These are phyloP conservation scores for Kwoniella dejecticola DNA, from an alignment of 768 basidiomycete genomes.

Conservation along the genomic window DNA sequence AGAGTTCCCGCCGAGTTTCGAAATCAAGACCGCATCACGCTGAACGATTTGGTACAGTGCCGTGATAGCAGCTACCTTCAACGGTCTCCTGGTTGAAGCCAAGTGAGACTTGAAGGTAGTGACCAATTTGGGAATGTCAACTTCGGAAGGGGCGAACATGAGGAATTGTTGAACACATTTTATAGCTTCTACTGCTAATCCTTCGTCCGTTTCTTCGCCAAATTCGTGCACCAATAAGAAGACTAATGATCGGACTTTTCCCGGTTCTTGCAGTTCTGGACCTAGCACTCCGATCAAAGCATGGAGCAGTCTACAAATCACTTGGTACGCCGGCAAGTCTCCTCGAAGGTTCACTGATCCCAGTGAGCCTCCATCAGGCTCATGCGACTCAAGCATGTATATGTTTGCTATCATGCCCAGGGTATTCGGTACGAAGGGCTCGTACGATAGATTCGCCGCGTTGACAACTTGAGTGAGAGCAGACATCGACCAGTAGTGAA, in stretches of 20 bases:
- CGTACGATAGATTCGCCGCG: conserved; percentile 86
- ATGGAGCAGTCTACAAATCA: conserved; percentile 87
- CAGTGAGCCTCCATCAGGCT: conserved; percentile 84
- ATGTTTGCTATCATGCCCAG: conserved; percentile 87
- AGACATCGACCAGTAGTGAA: conserved; percentile 88
- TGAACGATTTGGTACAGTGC: conserved; percentile 96
- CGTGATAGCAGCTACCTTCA: conserved; percentile 93
- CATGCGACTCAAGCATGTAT: conserved; percentile 86
- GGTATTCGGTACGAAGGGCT: conserved; percentile 82
- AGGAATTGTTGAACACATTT: conserved; percentile 95
- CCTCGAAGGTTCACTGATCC: conserved; percentile 81
- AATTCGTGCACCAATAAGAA: conserved; percentile 85
- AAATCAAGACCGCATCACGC: conserved; percentile 87
- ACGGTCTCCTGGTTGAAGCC: conserved; percentile 74
- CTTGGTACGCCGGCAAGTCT: conserved; percentile 87
- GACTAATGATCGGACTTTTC: conserved; percentile 73
- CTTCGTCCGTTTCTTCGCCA: conserved; percentile 79
- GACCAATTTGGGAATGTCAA: conserved; percentile 78
- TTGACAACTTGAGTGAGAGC: conserved; percentile 84
- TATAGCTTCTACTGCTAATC: conserved; percentile 87
- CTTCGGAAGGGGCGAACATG: conserved; percentile 87
- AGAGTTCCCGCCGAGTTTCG: conserved; percentile 87
- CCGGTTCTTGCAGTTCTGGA: conserved; percentile 89
- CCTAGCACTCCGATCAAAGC: conserved; percentile 91
- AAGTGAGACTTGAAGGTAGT: conserved; percentile 75